phyloP scores from a whole-genome alignment of 495 filamentous ascomycete species.

The Neurospora discreta region DNA sequence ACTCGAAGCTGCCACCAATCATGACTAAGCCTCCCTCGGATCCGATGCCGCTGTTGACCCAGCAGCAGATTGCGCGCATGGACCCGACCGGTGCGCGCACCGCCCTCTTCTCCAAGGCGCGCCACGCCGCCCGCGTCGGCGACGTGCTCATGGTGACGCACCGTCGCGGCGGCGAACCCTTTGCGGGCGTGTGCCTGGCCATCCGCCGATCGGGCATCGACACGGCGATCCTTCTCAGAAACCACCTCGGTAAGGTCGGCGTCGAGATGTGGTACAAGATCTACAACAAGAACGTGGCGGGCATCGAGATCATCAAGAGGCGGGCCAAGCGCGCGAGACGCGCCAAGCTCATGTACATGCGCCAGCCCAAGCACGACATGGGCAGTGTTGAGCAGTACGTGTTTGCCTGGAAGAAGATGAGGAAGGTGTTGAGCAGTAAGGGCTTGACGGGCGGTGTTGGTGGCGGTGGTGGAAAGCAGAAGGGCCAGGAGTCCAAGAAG shows the following conservation, averaged over 20 bases:
- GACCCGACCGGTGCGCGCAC: conserved; percentile 77
- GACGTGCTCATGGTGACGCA: conserved; percentile 84
- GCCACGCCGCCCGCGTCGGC: conserved; percentile 62
- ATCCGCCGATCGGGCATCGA: conserved; percentile 80
- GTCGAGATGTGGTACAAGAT: conserved; percentile 99
- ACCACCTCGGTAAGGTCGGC: conserved; percentile 67
- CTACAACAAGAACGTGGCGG: conserved; percentile 76
- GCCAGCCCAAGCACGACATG: conserved; percentile 49
- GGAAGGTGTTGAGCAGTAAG: conserved; percentile 19
- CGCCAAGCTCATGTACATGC: conserved; percentile 84
- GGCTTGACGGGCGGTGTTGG: neutral
- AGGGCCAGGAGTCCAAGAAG: conserved; percentile 5
- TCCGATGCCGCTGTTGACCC: conserved; percentile 50
- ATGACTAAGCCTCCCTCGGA: conserved; percentile 36
- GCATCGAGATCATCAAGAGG: conserved; percentile 89
- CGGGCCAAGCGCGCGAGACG: conserved; percentile 72
- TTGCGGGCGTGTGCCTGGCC: conserved; percentile 74
- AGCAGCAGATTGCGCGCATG: conserved; percentile 55
- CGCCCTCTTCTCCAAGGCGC: conserved; percentile 62
- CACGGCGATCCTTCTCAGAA: conserved; percentile 72
- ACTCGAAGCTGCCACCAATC: conserved; percentile 7
- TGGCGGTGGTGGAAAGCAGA: conserved; percentile 9
- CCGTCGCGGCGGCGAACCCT: conserved; percentile 70
- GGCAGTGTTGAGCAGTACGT: conserved; percentile 34
- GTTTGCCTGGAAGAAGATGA: conserved; percentile 30